phyloP scores from a whole-genome alignment of 805 yeast species.

The Metschnikowia matae region DNA sequence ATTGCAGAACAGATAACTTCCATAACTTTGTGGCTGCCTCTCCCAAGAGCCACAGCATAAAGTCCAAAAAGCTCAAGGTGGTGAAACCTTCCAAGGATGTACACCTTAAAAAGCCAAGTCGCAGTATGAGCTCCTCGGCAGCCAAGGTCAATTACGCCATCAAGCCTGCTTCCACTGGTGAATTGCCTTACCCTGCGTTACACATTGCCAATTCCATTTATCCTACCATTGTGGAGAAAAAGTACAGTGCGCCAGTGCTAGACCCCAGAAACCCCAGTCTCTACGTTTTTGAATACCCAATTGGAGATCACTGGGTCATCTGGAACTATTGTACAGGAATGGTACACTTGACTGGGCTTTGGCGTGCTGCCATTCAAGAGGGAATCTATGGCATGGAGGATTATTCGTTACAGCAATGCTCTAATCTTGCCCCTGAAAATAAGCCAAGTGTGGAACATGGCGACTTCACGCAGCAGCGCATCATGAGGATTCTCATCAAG shows the following conservation, averaged over 20 bases:
- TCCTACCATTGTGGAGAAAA: conserved; percentile 25
- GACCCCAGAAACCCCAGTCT: conserved; percentile 61
- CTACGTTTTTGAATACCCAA: conserved; percentile 67
- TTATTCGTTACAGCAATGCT: not conserved
- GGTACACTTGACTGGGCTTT: conserved; percentile 83
- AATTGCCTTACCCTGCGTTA: not conserved
- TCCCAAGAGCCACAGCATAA: not conserved
- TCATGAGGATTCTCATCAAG: conserved; percentile 1
- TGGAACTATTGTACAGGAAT: conserved; percentile 86
- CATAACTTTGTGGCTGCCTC: not conserved
- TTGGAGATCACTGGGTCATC: conserved; percentile 70
- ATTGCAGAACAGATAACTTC: not conserved
- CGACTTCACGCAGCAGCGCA: not conserved
- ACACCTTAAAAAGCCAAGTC: not conserved
- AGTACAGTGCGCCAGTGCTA: conserved; percentile 65
- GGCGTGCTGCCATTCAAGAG: conserved; percentile 52
- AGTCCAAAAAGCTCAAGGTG: not conserved
- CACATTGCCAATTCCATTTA: not conserved
- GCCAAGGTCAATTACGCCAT: not conserved
- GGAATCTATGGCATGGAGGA: not conserved
- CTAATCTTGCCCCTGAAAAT: not conserved
- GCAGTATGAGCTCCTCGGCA: not conserved
- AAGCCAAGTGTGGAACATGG: not conserved
- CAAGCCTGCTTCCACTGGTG: not conserved
- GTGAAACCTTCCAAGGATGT: not conserved